phyloP scores from a whole-genome alignment of 441 rosid species.

The Sinapis alba region DNA sequence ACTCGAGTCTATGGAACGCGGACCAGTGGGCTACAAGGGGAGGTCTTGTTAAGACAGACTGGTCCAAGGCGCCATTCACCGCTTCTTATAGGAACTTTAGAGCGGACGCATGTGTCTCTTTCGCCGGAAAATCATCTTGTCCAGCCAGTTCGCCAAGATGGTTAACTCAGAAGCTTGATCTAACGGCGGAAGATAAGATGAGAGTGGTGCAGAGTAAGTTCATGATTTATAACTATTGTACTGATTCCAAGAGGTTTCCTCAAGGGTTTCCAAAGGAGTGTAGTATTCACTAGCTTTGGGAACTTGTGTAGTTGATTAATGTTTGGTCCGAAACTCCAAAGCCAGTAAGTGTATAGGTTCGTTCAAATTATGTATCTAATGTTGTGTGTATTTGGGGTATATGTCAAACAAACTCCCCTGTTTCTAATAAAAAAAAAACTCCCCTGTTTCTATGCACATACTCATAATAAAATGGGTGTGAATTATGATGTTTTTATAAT shows the following conservation, averaged over 20 bases:
- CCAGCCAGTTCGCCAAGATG: constrained; percentile 37
- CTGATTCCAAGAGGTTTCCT: constrained; percentile 42
- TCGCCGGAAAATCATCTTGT: constrained; percentile 43
- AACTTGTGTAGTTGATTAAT: constrained; percentile 4
- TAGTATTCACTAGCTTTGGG: constrained; percentile 14
- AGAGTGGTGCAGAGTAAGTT: constrained; percentile 40
- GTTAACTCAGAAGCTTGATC: constrained; percentile 50
- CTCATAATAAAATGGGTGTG: constrained; percentile 22
- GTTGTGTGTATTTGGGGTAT: constrained; percentile 6
- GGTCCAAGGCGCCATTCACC: constrained; percentile 59
- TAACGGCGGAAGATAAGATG: constrained; percentile 42
- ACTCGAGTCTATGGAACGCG: constrained; percentile 71
- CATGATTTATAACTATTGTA: constrained; percentile 6
- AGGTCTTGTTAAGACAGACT: constrained; percentile 60
- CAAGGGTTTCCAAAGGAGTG: constrained; percentile 56
- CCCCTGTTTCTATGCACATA: constrained; percentile 19
- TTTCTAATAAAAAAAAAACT: background rate
- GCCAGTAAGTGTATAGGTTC: background rate
- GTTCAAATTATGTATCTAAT: background rate
- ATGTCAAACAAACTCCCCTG: constrained; percentile 10
- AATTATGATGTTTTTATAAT: background rate
- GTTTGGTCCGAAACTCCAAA: background rate
- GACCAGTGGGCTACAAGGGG: constrained; percentile 73
- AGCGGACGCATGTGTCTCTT: constrained; percentile 54
- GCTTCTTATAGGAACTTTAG: constrained; percentile 57